Conservation (phyloP, 208 protist genomes). For the Trypanosoma scelopori region DNA sequence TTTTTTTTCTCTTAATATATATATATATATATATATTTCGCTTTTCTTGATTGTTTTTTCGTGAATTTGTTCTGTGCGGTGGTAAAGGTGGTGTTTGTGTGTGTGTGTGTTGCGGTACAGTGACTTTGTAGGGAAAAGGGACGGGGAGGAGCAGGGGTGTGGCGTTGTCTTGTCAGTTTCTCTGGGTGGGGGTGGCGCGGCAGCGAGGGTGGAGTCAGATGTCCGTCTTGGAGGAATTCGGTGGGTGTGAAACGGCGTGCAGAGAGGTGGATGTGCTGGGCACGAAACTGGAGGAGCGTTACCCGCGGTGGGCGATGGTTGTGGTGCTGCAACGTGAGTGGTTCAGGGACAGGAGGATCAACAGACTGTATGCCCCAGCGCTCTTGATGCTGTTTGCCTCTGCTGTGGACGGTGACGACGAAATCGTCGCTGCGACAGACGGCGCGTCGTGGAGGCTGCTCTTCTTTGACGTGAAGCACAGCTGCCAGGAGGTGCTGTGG, state of each 20-base stretch:
- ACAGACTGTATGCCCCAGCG: conserved; percentile 43
- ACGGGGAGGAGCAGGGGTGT: too few relatives aligned
- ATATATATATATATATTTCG: too few relatives aligned
- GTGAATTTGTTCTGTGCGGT: too few relatives aligned
- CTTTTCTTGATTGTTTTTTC: too few relatives aligned
- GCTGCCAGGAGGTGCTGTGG: conserved; percentile 28
- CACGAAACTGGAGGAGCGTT: conserved; percentile 24
- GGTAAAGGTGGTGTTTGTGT: too few relatives aligned
- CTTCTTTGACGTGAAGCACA: conserved; percentile 25
- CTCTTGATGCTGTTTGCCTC: conserved; percentile 48
- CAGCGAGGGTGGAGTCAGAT: conserved; percentile 23
- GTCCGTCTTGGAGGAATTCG: conserved; percentile 51
- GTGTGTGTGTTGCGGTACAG: too few relatives aligned
- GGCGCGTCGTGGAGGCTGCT: conserved; percentile 24
- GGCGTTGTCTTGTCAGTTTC: background rate
- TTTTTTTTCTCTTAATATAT: too few relatives aligned
- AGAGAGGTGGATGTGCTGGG: conserved; percentile 29
- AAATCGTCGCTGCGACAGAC: conserved; percentile 10
- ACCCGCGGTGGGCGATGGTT: conserved; percentile 42
- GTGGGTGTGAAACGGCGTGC: conserved; percentile 42
- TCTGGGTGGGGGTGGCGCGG: background rate
- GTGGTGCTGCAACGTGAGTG: conserved; percentile 55
- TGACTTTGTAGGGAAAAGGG: too few relatives aligned
- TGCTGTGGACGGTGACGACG: conserved; percentile 6
- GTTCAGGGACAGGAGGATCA: conserved; percentile 41